phyloP scores from a whole-genome alignment of 345 rosid genomes.

The Acer negundo region DNA sequence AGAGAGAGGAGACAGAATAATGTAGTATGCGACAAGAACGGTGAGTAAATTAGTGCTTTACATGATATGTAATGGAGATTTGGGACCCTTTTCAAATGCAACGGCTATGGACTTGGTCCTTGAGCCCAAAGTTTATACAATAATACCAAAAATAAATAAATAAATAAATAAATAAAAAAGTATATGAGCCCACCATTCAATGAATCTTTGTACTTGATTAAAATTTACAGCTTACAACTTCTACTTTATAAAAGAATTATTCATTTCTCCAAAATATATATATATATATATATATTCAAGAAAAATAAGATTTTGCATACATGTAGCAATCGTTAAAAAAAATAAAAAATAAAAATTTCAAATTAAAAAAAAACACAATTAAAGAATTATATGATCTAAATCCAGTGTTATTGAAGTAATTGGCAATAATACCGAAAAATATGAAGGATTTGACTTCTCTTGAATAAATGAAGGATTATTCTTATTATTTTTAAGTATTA shows the following conservation, averaged over 20 bases:
- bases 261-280: no score
- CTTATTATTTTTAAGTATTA: no score
- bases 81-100: constrained; percentile 34
- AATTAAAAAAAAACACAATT: no score
- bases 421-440: no score
- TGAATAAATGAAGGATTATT: neutral
- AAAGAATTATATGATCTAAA: no score
- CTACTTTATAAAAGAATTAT: neutral
- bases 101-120: constrained; percentile 28
- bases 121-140: neutral
- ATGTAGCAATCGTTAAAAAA: neutral
- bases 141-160: no score
- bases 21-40: neutral
- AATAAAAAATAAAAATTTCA: no score
- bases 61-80: constrained; percentile 20
- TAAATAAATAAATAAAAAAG: neutral
- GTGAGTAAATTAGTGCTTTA: neutral
- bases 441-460: no score
- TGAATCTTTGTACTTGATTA: neutral
- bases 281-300: neutral
- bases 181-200: neutral
- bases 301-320: no score
- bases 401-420: no score
- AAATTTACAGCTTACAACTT: neutral
- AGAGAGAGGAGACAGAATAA: neutral